Evolutionary conservation across 805 yeast genomes (phyloP), one percentile per base, ranked within the genome.

Genomic region (Saturnispora halmiae): DNA sequence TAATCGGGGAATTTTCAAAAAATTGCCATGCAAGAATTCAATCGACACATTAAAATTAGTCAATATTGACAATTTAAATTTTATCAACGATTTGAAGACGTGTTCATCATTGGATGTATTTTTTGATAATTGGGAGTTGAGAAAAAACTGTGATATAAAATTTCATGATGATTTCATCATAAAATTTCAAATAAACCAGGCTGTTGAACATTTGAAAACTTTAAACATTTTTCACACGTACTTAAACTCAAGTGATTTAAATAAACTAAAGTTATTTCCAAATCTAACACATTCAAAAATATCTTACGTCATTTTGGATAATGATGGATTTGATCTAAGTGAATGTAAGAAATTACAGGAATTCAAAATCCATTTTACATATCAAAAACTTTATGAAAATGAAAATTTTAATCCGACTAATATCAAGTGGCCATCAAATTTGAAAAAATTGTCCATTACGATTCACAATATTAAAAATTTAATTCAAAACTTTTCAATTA

Each of bases 121-220:
- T 26, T 56, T 56, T 33, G 60, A 56, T 40, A 56, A 56, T 36
- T 55, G 59, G 59, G 60, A 56, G 36, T 46, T 56, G 34, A 47
- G 58, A 34, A 54, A 52, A 35, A 55, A 53, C 38, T 49, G 51
- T 38, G 52, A 49, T 42, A 44, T 51, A 14, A 50, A 45, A 34
- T 55, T 56, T 33, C 55, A 54, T 32, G 34, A 47, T 18, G 43
- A 43, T 41, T 51, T 53, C 25, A 52, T 56, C 13, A 48, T 55
- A 11, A 43, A 50, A 5, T 51, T 55, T 33, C 45, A 51, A 21
- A 44, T 56, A 25, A 34, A 33, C 13, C 44, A 44, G 15, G 38
- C 34, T 13, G 40, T 52, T 21, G 34, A 48, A 24, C 48, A 49
- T 43, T 48, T 56, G 34, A 49, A 37, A 42, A 49, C 49, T 16